Evolutionary conservation across 108 stramenopile species (phyloP).

Genomic region (Asterionellopsis glacialis): DNA sequence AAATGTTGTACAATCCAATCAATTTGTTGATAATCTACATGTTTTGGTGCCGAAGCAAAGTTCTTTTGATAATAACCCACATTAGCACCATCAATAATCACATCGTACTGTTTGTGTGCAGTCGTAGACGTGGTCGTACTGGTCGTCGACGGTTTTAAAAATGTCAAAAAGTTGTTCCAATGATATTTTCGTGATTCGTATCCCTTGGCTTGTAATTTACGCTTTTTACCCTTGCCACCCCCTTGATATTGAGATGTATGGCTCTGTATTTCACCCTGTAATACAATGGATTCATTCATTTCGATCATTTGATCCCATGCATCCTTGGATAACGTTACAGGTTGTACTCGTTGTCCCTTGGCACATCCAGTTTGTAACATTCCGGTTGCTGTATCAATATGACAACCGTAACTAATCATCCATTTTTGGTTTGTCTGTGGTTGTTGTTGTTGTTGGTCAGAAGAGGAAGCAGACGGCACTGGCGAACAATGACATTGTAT

Average conservation of each 20-base stretch:
- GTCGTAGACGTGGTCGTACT: neutral
- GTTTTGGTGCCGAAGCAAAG: conserved; percentile 72
- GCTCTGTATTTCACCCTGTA: conserved; percentile 52
- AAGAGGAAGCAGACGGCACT: too few species aligned
- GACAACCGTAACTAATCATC: conserved; percentile 35
- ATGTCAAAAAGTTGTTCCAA: conserved; percentile 35
- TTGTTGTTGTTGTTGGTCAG: too few species aligned
- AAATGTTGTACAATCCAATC: conserved; percentile 80
- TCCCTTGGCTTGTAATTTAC: conserved; percentile 18
- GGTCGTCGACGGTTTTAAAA: conserved; percentile 15
- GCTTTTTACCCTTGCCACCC: conserved; percentile 80
- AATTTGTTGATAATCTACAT: conserved; percentile 91
- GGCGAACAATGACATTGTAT: too few species aligned
- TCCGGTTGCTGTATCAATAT: conserved; percentile 56
- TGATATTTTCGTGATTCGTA: conserved; percentile 21
- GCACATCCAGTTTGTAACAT: conserved; percentile 39
- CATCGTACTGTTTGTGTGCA: conserved; percentile 23
- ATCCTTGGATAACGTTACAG: conserved; percentile 42
- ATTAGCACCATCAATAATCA: conserved; percentile 98
- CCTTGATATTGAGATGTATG: conserved; percentile 64
- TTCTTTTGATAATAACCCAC: conserved; percentile 93
- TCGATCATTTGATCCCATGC: conserved; percentile 61
- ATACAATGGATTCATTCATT: conserved; percentile 79
- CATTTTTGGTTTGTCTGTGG: too few species aligned
- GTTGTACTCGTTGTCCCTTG: conserved; percentile 39